Conservation (phyloP, 1,284 basidiomycete species). For the Ustanciosporium gigantosporum region DNA sequence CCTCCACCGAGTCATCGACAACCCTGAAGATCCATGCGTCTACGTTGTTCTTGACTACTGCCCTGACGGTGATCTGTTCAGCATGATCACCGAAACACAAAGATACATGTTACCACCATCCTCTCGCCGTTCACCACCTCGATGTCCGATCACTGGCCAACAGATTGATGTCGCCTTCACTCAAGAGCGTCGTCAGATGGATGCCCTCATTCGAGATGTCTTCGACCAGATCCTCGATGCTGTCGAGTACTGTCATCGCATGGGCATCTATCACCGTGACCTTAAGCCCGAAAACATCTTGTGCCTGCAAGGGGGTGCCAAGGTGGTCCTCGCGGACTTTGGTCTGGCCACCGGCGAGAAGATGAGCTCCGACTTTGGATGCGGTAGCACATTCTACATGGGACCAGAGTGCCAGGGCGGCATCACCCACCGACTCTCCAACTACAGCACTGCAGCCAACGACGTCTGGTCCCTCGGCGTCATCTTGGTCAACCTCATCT, state of each 20-base stretch:
- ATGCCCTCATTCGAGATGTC: conserved; percentile 53
- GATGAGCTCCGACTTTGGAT: conserved; percentile 86
- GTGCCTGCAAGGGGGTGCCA: conserved; percentile 74
- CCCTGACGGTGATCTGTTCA: conserved; percentile 88
- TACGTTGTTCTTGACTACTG: conserved; percentile 73
- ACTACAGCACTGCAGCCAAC: conserved; percentile 72
- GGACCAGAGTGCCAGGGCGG: conserved; percentile 94
- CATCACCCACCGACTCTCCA: conserved; percentile 65
- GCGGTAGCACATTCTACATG: conserved; percentile 95
- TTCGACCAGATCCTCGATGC: conserved; percentile 76
- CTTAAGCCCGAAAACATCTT: conserved; percentile 97
- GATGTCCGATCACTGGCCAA: conserved; percentile 18
- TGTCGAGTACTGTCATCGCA: conserved; percentile 76
- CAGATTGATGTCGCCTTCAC: conserved; percentile 38
- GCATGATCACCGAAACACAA: conserved; percentile 69
- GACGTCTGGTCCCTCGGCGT: conserved; percentile 96
- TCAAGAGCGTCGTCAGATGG: conserved; percentile 44
- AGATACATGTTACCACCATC: conserved; percentile 67
- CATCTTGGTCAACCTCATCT: conserved; percentile 84
- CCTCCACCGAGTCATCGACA: conserved; percentile 82
- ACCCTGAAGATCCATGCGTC: conserved; percentile 65
- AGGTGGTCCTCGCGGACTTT: conserved; percentile 91
- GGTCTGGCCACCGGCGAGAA: conserved; percentile 91
- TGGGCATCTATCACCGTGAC: conserved; percentile 89
- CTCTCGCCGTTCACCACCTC: background rate